A percentile compares a stretch with the other conserved stretches of the same genome.
Conservation (phyloP, 257 asterid species). For the Sherardia arvensis region DNA sequence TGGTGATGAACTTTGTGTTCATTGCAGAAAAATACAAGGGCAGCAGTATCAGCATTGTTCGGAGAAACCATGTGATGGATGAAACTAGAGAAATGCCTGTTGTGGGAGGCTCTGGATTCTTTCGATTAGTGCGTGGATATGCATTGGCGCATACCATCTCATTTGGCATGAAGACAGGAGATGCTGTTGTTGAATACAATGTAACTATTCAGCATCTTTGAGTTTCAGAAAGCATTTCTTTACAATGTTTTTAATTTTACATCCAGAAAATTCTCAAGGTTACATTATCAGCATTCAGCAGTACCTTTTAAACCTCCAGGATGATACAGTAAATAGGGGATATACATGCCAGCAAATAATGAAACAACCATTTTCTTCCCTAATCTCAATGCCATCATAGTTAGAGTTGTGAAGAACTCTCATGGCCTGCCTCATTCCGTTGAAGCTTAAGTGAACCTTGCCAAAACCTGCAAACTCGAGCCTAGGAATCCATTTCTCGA, state of each 20-base stretch:
- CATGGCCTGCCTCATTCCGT: slow-evolving; percentile 50
- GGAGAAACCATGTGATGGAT: slow-evolving; percentile 34
- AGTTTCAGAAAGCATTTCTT: neutral
- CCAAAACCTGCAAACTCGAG: slow-evolving; percentile 53
- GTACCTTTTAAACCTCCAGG: slow-evolving; percentile 49
- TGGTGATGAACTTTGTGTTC: slow-evolving; percentile 37
- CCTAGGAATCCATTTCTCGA: slow-evolving; percentile 57
- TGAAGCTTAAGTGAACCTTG: slow-evolving; percentile 44
- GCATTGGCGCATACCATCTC: slow-evolving; percentile 36
- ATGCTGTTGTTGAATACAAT: slow-evolving; percentile 59
- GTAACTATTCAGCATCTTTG: slow-evolving; percentile 38
- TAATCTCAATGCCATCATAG: slow-evolving; percentile 44
- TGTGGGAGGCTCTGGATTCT: slow-evolving; percentile 46
- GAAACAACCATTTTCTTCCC: slow-evolving; percentile 53
- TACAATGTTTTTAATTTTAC: neutral
- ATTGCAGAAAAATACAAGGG: slow-evolving; percentile 37
- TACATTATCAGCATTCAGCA: slow-evolving; percentile 9
- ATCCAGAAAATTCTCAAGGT: too few relatives aligned
- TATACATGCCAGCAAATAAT: slow-evolving; percentile 69
- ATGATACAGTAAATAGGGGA: slow-evolving; percentile 60
- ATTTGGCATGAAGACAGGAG: slow-evolving; percentile 22
- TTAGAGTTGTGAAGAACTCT: slow-evolving; percentile 45
- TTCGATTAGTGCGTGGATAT: slow-evolving; percentile 52
- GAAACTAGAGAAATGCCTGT: slow-evolving; percentile 52
- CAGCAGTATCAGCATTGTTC: slow-evolving; percentile 40